Evolutionary conservation across 1,139 yeast genomes (phyloP).

Genomic region (Protomyces inouyei): DNA sequence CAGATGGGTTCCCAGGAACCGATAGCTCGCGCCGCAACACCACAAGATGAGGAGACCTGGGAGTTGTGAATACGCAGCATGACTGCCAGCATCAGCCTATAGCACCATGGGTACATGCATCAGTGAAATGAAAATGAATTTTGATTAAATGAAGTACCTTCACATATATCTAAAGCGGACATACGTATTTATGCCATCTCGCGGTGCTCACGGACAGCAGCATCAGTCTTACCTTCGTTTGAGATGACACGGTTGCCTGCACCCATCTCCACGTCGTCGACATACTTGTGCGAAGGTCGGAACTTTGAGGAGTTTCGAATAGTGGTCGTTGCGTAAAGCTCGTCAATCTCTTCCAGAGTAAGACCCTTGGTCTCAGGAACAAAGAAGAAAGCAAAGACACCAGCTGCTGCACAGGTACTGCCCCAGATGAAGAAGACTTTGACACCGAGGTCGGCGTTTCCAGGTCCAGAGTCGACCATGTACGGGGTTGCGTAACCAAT

Average conservation of each 20-base stretch:
- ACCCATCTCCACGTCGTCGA: not conserved
- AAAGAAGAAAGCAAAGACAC: slow-evolving; percentile 56
- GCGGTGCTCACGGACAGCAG: not conserved
- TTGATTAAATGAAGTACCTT: too few species aligned
- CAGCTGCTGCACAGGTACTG: slow-evolving; percentile 47
- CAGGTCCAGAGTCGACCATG: slow-evolving; percentile 58
- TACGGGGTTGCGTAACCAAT: slow-evolving; percentile 71
- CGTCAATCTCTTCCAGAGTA: slow-evolving; percentile 60
- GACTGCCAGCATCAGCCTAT: too few species aligned
- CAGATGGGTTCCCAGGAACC: too few species aligned
- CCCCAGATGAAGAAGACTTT: slow-evolving; percentile 71
- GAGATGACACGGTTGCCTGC: not conserved
- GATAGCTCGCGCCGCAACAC: too few species aligned
- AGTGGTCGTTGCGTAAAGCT: not conserved
- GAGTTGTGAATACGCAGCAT: too few species aligned
- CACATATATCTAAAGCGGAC: too few species aligned
- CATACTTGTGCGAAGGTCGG: not conserved
- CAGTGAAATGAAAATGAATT: too few species aligned
- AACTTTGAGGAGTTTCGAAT: not conserved
- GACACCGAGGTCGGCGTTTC: slow-evolving; percentile 35
- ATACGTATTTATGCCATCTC: not conserved
- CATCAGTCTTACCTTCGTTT: not conserved
- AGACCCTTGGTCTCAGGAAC: slow-evolving; percentile 71
- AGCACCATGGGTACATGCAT: too few species aligned
- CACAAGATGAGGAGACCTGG: too few species aligned